Conservation (phyloP, 768 basidiomycete genomes). For the Phaffia tasmanica region DNA sequence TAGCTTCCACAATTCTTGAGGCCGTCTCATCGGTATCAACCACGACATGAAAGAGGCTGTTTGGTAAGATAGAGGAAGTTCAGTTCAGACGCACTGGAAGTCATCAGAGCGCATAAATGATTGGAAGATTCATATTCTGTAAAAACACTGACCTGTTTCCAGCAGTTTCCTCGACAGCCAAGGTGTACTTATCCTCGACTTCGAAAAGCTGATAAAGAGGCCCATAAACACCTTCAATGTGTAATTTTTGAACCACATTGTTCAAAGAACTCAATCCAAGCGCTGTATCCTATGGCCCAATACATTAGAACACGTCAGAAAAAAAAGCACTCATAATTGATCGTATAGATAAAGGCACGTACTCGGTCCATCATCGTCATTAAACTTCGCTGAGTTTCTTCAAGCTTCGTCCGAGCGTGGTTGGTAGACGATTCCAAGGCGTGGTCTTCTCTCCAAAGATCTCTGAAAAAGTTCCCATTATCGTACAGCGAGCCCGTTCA, state of each 20-base stretch:
- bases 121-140: background rate
- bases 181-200: constrained; percentile 81
- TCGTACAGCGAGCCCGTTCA: background rate
- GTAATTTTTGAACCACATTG: constrained; percentile 63
- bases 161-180: constrained; percentile 84
- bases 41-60: constrained; percentile 88
- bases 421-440: constrained; percentile 67
- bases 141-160: constrained; percentile 65
- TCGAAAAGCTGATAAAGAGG: constrained; percentile 90
- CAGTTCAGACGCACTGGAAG: background rate
- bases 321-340: too few relatives aligned
- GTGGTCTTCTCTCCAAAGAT: constrained; percentile 88
- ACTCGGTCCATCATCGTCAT: constrained; percentile 96
- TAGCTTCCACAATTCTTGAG: constrained; percentile 75
- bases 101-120: background rate
- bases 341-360: constrained; percentile 25
- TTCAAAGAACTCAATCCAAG: constrained; percentile 77
- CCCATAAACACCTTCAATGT: constrained; percentile 75
- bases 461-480: constrained; percentile 37
- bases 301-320: background rate
- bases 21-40: constrained; percentile 95
- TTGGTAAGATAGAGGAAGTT: background rate
- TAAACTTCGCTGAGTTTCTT: constrained; percentile 63
- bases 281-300: constrained; percentile 62
- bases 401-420: constrained; percentile 68